Evolutionary conservation across 306 rosid species (phyloP).

Genomic region (Psophocarpus tetragonolobus): DNA sequence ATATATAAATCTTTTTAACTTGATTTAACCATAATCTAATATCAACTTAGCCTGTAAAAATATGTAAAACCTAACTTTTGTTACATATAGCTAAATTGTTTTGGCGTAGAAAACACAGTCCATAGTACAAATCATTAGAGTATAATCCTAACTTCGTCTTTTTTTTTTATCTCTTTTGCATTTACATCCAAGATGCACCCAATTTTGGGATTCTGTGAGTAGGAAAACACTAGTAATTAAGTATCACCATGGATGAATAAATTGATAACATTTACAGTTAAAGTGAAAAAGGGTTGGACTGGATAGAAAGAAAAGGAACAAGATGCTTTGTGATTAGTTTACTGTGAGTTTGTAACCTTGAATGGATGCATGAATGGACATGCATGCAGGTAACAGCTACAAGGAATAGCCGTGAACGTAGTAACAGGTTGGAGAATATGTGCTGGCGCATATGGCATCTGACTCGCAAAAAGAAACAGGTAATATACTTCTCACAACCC

Average conservation of each 20-base stretch:
- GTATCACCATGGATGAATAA: not conserved
- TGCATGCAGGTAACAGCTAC: conserved; percentile 61
- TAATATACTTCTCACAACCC: conserved; percentile 18
- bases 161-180: not conserved
- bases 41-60: too few species aligned
- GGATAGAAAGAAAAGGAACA: not conserved
- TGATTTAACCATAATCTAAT: too few species aligned
- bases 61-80: too few species aligned
- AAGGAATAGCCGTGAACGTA: conserved; percentile 61
- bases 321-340: not conserved
- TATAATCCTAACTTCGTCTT: not conserved
- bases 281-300: not conserved
- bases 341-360: not conserved
- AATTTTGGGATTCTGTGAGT: not conserved
- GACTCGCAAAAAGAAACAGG: conserved; percentile 79
- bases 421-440: conserved; percentile 75
- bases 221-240: not conserved
- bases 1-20: too few species aligned
- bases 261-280: not conserved
- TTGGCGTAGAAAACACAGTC: not conserved
- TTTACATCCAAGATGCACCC: not conserved
- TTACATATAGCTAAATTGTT: not conserved
- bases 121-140: not conserved
- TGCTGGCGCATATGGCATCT: conserved; percentile 95
- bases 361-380: not conserved